Evolutionary conservation across 306 rosid species (phyloP).

Genomic region (Gastrolobium villosum): DNA sequence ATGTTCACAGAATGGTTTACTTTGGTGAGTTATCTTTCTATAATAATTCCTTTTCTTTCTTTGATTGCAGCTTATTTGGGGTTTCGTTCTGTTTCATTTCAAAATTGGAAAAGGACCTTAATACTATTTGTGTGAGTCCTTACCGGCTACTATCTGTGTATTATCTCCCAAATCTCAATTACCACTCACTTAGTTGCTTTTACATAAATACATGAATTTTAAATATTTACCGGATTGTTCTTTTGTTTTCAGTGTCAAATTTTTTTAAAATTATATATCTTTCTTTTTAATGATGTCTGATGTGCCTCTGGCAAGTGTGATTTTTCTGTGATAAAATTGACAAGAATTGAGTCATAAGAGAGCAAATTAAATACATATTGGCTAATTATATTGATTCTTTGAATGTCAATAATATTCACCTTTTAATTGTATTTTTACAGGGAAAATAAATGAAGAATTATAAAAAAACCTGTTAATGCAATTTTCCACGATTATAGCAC

Average conservation of each 20-base stretch:
- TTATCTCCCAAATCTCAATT: conserved; percentile 17
- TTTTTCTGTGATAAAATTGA: too few species aligned
- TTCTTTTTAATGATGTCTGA: too few species aligned
- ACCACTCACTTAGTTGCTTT: conserved; percentile 12
- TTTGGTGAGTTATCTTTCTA: conserved; percentile 68
- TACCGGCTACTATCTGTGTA: not conserved
- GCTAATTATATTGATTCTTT: too few species aligned
- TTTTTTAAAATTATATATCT: conserved; percentile 5
- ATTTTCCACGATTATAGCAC: too few species aligned
- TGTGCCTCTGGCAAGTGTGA: too few species aligned
- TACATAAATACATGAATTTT: conserved; percentile 1
- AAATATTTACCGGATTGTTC: not conserved
- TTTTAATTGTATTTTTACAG: too few species aligned
- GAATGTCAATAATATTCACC: too few species aligned
- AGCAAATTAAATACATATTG: too few species aligned
- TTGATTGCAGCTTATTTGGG: conserved; percentile 5
- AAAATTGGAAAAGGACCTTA: conserved; percentile 30
- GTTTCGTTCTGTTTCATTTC: not conserved
- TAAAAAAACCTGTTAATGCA: too few species aligned
- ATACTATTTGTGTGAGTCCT: conserved; percentile 14
- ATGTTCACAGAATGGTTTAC: conserved; percentile 84
- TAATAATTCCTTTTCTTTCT: conserved; percentile 12
- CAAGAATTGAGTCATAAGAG: too few species aligned
- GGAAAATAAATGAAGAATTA: too few species aligned
- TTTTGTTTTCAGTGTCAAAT: conserved; percentile 1